Percentiles rank a stretch among this genome's conserved stretches.
Evolutionary conservation across 1,139 yeast species (phyloP).

Genomic region (Hansenula sp.): DNA sequence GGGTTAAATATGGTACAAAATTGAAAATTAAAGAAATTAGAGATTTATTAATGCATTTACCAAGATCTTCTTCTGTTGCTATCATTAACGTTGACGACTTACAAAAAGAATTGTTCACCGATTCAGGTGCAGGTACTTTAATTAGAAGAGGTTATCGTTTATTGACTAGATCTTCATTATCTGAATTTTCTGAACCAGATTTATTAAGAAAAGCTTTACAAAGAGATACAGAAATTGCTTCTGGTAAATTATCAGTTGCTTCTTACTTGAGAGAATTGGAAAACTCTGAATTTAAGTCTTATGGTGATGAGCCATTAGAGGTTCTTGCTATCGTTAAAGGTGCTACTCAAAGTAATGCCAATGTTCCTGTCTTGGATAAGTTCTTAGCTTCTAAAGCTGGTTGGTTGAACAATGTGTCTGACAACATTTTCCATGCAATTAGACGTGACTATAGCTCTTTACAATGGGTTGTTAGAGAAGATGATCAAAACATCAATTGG

Average conservation of each 20-base stretch:
- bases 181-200: slow-evolving; percentile 75
- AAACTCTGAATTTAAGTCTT: slow-evolving; percentile 61
- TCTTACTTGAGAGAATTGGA: slow-evolving; percentile 75
- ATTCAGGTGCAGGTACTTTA: slow-evolving; percentile 98
- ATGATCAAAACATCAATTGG: slow-evolving; percentile 89
- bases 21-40: slow-evolving; percentile 94
- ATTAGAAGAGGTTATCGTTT: slow-evolving; percentile 96
- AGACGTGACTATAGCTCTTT: slow-evolving; percentile 68
- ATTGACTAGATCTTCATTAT: slow-evolving; percentile 60
- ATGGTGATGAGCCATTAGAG: slow-evolving; percentile 94
- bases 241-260: slow-evolving; percentile 75
- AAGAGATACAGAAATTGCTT: slow-evolving; percentile 69
- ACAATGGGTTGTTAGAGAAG: slow-evolving; percentile 89
- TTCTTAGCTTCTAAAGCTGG: slow-evolving; percentile 86
- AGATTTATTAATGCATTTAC: slow-evolving; percentile 87
- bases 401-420: slow-evolving; percentile 97
- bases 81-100: slow-evolving; percentile 91
- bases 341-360: slow-evolving; percentile 27
- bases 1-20: slow-evolving; percentile 99
- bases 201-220: slow-evolving; percentile 69
- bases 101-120: slow-evolving; percentile 96
- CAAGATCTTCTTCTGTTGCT: slow-evolving; percentile 96
- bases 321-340: slow-evolving; percentile 79
- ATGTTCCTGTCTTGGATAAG: slow-evolving; percentile 76
- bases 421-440: slow-evolving; percentile 83